Base-by-base conservation (phyloP, 352 stramenopile genomes). In the Globisporangium spiculum region DNA sequence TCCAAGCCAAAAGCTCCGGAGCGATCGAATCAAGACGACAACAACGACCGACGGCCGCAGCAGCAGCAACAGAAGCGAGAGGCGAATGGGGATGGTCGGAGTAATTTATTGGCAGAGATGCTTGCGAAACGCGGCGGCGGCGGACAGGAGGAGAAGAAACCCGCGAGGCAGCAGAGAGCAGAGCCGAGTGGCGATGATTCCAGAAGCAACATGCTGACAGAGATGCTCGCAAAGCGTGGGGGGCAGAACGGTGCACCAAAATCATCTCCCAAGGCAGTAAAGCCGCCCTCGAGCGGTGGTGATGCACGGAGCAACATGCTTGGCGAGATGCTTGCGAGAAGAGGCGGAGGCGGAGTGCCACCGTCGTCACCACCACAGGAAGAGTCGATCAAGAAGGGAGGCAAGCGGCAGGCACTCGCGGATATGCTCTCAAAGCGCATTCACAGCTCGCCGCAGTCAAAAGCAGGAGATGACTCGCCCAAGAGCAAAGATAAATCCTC, bases 391-490 rank as follows among this genome's bases (percentile, higher is more conserved):
- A 75, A 71, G 7, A 76, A 74, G 58, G 73, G 36, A 12, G 34
- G 9, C 16, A 62, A 71, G 27, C 71, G 62, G 36, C 72, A 70
- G 20, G 55, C 63, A n/a, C 65, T 86, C 32, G 66, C 76, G 59
- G 75, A 80, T 36, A 86, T 83, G 76, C 73, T 83, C 46, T 65
- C 78, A 58, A 77, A 80, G 50, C 75, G 76, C n/a, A 60, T 74
- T 38, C 53, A 63, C 3, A 65, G 50, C 53, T 46, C 10, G 22
- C 44, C 12, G 22, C 32, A 58, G 38, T 66, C 54, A 18, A 60
- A 60, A 44, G 18, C 50, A 5, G 16, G 58, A 34, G 56, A 27
- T 20, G 41, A 30, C 59, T 50, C 63, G 8, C 50, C 68, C 8
- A 41, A 62, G 27, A 24, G 55, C 16, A 72, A 64, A 20, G 52